Percentiles rank a stretch among this genome's conserved stretches.
Conservation (phyloP, 352 stramenopile species). For the Pythium phragmitis region DNA sequence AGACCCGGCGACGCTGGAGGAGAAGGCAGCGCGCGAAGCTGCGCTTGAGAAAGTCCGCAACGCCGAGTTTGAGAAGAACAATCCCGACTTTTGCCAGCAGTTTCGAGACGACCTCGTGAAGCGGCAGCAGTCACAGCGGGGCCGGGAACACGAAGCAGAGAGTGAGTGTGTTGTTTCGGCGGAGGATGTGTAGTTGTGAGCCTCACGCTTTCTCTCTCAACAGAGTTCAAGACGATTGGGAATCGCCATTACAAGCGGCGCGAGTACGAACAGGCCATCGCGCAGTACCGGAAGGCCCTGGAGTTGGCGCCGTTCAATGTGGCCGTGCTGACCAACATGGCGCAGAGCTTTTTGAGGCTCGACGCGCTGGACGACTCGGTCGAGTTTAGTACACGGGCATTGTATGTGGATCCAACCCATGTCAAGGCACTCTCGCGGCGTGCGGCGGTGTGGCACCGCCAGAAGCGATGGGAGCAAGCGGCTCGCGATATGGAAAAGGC, state of each 20-base stretch:
- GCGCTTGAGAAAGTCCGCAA: conserved; percentile 67
- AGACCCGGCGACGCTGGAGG: conserved; percentile 63
- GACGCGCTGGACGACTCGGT: conserved; percentile 53
- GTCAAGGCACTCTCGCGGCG: conserved; percentile 75
- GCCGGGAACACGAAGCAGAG: conserved; percentile 50
- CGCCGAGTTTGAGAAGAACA: conserved; percentile 70
- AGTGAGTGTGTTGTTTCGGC: conserved; percentile 31
- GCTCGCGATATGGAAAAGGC: conserved; percentile 56
- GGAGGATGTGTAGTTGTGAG: too few relatives aligned
- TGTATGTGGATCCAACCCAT: conserved; percentile 54
- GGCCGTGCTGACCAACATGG: conserved; percentile 68
- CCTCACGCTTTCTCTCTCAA: not conserved
- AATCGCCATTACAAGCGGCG: conserved; percentile 65
- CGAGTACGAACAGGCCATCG: conserved; percentile 53
- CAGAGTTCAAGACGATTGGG: conserved; percentile 57
- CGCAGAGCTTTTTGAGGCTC: conserved; percentile 56
- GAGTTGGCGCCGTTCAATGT: conserved; percentile 54
- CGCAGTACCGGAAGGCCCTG: conserved; percentile 70
- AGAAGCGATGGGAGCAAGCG: conserved; percentile 48
- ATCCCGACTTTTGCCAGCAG: conserved; percentile 76
- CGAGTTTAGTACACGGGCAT: conserved; percentile 66
- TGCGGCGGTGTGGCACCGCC: conserved; percentile 46
- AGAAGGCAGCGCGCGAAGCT: conserved; percentile 51
- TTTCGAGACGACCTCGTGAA: conserved; percentile 75
- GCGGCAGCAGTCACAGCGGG: conserved; percentile 49